Base-by-base conservation (phyloP, 352 stramenopile species). In the Globisporangium radiosum region DNA sequence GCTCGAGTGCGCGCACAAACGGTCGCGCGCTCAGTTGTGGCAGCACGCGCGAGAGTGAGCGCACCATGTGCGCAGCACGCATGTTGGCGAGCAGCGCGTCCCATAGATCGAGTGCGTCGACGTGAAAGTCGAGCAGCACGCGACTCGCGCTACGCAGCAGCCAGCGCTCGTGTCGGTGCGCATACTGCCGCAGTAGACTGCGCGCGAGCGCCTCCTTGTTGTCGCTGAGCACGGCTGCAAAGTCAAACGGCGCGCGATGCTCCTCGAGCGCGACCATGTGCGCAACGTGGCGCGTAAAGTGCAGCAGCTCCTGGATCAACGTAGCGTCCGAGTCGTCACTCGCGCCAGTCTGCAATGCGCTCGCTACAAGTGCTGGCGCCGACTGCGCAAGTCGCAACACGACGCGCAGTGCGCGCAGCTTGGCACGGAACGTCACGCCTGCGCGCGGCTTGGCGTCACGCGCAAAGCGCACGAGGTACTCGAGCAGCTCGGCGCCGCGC, bases 211-310 rank as follows among this genome's bases (percentile, higher is more conserved):
- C 54, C 47, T 71, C 72, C 59, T 88, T 88, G 19, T 87, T 61
- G 25, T 62, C 68, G 39, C 71, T 68, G 38, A 85, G n/a, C 37
- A 85, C 68, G 39, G 61, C 65, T 11, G 33, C 10, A 36, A 82
- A 66, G 51, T 85, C 73, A 25, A 75, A 72, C 5, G 76, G 78
- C 39, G 81, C 65, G 9, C 71, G 74, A 25, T 78, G 73, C 47
- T 84, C 78, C 62, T 88, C 78, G 59, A 88, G 78, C 10, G 36
- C 37, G 11, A 81, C 48, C 70, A 87, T 73, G 38, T 85, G 70
- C 3, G 55, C 60, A 19, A 60, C 81, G 48, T 75, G 60, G 15
- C 67, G 72, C 11, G 63, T 66, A 53, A 69, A 76, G 1, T 65
- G 47, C 15, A 78, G 19, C 1, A 81, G 45, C 25, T 84, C 69